phyloP scores from a whole-genome alignment of 2,329 filamentous ascomycete genomes.

The Ophiostoma himal-ulmi region DNA sequence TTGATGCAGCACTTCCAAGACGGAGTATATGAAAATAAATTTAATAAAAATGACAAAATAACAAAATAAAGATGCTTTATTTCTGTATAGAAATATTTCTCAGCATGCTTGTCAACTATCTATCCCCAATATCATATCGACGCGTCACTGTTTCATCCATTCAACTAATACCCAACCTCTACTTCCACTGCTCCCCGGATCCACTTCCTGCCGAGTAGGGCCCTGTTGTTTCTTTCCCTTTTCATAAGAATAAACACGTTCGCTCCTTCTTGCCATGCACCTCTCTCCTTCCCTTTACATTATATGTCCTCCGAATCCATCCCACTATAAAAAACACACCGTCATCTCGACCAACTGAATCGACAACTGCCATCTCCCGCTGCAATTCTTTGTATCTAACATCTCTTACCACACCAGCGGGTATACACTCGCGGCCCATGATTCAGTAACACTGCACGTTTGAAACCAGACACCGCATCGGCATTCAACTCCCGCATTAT shows the following conservation, averaged over 20 bases:
- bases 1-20: too few species aligned
- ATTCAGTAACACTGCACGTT: neutral
- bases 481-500: neutral
- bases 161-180: too few species aligned
- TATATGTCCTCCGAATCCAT: neutral
- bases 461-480: neutral
- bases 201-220: neutral
- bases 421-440: slow-evolving; percentile 1
- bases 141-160: too few species aligned
- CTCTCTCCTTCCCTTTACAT: neutral
- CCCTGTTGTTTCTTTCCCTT: neutral
- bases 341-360: neutral
- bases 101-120: too few species aligned
- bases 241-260: slow-evolving; percentile 2
- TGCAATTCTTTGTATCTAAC: neutral
- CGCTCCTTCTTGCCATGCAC: neutral
- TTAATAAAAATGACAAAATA: too few species aligned
- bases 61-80: too few species aligned
- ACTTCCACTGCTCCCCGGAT: neutral
- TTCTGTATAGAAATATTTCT: too few species aligned
- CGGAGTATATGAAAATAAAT: too few species aligned
- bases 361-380: neutral
- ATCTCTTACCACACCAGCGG: neutral
- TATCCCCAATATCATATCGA: too few species aligned
- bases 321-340: neutral